These are phyloP conservation scores for Alternaria burnsii DNA, from an alignment of 2,329 filamentous ascomycete genomes.

Conservation along the genomic window DNA sequence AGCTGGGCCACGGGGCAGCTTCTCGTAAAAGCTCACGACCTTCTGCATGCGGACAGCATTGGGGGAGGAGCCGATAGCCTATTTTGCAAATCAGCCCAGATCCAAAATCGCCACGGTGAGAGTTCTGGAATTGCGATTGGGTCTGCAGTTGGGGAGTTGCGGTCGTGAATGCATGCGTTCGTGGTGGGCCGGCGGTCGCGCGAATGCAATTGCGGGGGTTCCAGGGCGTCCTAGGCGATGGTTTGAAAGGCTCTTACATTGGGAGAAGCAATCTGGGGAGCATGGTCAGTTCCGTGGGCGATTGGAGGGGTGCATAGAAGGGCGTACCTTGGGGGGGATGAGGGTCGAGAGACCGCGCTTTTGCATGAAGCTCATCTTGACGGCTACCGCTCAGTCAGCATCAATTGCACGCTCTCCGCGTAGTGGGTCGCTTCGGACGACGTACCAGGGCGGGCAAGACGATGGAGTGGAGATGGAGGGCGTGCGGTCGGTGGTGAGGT, in stretches of 20 bases:
- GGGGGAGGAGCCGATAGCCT: slow-evolving; percentile 94
- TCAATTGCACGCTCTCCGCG: slow-evolving; percentile 37
- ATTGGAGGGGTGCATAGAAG: slow-evolving; percentile 17
- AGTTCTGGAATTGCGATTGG: not conserved
- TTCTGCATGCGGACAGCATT: slow-evolving; percentile 98
- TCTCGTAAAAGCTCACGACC: slow-evolving; percentile 98
- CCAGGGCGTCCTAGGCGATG: slow-evolving; percentile 18
- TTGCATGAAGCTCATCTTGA: slow-evolving; percentile 90
- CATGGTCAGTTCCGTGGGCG: slow-evolving; percentile 48
- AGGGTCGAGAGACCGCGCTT: slow-evolving; percentile 96
- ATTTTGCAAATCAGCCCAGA: slow-evolving; percentile 38
- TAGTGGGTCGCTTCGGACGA: slow-evolving; percentile 18
- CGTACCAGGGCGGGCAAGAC: slow-evolving; percentile 50
- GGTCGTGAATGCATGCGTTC: slow-evolving; percentile 27
- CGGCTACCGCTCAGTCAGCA: slow-evolving; percentile 51
- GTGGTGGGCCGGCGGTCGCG: slow-evolving; percentile 20
- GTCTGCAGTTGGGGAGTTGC: not conserved
- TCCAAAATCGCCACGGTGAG: not conserved
- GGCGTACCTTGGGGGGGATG: slow-evolving; percentile 94
- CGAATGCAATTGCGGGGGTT: slow-evolving; percentile 15
- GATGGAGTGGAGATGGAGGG: slow-evolving; percentile 46
- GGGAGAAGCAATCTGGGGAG: slow-evolving; percentile 77
- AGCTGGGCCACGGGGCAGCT: slow-evolving; percentile 90
- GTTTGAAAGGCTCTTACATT: slow-evolving; percentile 68
- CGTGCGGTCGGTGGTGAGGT: slow-evolving; percentile 40